A percentile compares a stretch with the other conserved stretches of the same genome.
These are phyloP conservation scores for Dendrobium nobile DNA, from an alignment of 106 monocot species.

Conservation along the genomic window DNA sequence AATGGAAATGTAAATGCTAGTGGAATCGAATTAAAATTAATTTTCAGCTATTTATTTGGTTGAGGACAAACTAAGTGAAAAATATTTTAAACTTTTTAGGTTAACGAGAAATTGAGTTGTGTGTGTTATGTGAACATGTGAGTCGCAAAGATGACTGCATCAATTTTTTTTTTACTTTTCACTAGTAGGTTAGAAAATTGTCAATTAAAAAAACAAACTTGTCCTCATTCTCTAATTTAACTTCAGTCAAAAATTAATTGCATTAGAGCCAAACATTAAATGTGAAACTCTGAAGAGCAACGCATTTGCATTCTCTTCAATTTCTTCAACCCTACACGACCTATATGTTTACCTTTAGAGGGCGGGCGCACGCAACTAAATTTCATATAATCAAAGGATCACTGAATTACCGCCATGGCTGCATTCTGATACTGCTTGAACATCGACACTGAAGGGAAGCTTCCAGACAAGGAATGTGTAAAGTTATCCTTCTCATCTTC, in stretches of 20 bases:
- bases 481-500: constrained; percentile 30
- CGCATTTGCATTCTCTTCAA: neutral
- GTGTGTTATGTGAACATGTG: no score
- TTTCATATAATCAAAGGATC: neutral
- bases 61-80: neutral
- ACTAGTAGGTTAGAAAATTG: no score
- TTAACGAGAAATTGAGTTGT: neutral
- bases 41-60: neutral
- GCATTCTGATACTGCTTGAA: constrained; percentile 91
- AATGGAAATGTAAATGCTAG: neutral
- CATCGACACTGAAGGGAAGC: constrained; percentile 62
- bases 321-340: neutral
- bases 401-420: constrained; percentile 66
- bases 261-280: neutral
- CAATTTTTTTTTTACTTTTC: no score
- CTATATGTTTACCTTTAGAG: neutral
- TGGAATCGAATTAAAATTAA: neutral
- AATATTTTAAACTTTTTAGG: neutral
- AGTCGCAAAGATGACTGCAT: no score
- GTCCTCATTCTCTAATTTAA: neutral
- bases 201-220: no score
- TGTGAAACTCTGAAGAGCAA: neutral
- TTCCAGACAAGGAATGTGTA: constrained; percentile 41
- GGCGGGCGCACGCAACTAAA: neutral
- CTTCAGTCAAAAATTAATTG: neutral